A percentile compares a stretch with the other conserved stretches of the same genome.
These are phyloP conservation scores for Glomus cerebriforme DNA, from an alignment of 192 early-diverging fungal genomes.

Conservation along the genomic window DNA sequence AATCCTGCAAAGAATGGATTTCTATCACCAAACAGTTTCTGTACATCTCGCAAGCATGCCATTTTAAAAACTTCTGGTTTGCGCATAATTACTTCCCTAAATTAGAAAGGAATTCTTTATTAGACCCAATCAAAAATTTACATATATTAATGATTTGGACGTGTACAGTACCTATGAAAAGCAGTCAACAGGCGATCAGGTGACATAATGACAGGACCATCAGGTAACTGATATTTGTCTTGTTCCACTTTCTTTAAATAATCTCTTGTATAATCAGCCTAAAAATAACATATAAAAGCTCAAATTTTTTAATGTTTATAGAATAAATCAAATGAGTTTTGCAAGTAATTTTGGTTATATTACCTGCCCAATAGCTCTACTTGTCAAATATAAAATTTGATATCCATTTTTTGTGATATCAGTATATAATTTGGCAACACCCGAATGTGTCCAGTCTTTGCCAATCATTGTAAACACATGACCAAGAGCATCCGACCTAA, in stretches of 20 bases:
- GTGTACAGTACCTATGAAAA: constrained; percentile 65
- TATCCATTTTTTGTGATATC: constrained; percentile 94
- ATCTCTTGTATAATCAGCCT: constrained; percentile 84
- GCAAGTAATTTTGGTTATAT: neutral
- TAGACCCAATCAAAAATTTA: neutral
- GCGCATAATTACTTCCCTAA: constrained; percentile 87
- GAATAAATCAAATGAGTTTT: neutral
- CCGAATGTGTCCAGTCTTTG: constrained; percentile 96
- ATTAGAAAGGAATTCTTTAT: neutral
- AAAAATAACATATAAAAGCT: neutral
- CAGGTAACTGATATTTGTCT: constrained; percentile 82
- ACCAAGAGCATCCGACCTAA: constrained; percentile 84
- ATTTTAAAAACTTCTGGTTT: constrained; percentile 98
- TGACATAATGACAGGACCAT: constrained; percentile 94
- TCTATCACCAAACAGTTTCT: constrained; percentile 78
- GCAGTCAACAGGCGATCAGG: constrained; percentile 92
- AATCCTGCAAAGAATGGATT: constrained; percentile 96
- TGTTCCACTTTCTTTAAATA: constrained; percentile 92
- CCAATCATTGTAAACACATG: constrained; percentile 98
- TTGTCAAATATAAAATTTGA: constrained; percentile 92
- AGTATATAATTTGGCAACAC: constrained; percentile 95
- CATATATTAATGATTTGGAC: constrained; percentile 2
- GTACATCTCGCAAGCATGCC: constrained; percentile 89
- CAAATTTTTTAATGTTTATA: neutral
- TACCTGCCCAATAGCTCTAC: constrained; percentile 92